Conservation (phyloP, 192 early-diverging fungal species). For the Linnemannia elongata region DNA sequence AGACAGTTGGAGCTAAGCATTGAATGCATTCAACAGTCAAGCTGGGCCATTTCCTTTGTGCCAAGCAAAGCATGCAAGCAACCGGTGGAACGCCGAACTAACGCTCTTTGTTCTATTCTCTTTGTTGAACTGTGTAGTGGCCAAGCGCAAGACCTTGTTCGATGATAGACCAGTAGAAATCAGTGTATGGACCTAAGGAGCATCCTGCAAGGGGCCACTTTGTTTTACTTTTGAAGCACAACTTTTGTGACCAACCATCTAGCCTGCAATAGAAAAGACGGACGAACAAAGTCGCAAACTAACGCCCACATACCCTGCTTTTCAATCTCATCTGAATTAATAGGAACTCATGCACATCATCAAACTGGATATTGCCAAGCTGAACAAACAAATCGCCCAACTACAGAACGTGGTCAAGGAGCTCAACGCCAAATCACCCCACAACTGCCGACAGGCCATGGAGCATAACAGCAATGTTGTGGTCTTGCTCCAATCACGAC, state of each 20-base stretch:
- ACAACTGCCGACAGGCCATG: slow-evolving; percentile 73
- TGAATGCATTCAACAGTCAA: background rate
- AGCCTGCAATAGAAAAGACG: background rate
- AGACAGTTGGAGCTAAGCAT: background rate
- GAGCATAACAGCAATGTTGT: slow-evolving; percentile 96
- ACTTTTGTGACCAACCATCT: no score
- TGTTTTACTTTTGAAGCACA: background rate
- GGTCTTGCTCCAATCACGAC: slow-evolving; percentile 90
- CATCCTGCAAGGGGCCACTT: background rate
- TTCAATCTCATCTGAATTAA: background rate
- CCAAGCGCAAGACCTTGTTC: slow-evolving; percentile 96
- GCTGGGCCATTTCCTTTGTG: background rate
- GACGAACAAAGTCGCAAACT: background rate
- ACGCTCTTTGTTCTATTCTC: background rate
- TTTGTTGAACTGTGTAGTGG: slow-evolving; percentile 64
- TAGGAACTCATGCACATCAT: slow-evolving; percentile 93
- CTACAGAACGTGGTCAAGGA: slow-evolving; percentile 81
- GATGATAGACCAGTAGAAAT: slow-evolving; percentile 98
- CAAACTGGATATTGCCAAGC: slow-evolving; percentile 95
- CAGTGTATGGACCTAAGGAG: slow-evolving; percentile 64
- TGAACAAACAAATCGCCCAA: slow-evolving; percentile 94
- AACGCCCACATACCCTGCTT: background rate
- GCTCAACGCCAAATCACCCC: slow-evolving; percentile 57
- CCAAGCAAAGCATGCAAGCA: background rate
- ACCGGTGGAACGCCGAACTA: background rate